These are phyloP conservation scores for Diplogelasinospora grovesii DNA, from an alignment of 495 filamentous ascomycete species.

Conservation along the genomic window DNA sequence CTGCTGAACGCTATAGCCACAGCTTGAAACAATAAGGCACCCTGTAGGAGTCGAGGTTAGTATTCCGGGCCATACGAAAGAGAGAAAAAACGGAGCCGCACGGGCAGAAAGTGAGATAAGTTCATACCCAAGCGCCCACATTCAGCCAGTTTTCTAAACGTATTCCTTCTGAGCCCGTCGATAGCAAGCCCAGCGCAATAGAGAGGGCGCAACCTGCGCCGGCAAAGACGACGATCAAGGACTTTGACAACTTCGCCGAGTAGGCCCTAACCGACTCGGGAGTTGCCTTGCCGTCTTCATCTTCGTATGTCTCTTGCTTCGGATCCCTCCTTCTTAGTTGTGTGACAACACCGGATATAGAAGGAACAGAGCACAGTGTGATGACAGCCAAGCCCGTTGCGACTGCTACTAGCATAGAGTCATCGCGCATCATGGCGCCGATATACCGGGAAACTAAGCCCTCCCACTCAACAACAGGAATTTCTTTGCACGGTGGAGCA, in stretches of 20 bases:
- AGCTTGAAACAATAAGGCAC: conserved; percentile 41
- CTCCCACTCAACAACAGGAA: too few relatives aligned
- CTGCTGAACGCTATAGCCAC: conserved; percentile 34
- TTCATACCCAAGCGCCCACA: conserved; percentile 43
- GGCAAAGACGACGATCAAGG: conserved; percentile 35
- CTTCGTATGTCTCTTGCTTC: conserved; percentile 46
- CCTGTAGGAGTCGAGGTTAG: conserved; percentile 21
- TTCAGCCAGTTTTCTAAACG: conserved; percentile 36
- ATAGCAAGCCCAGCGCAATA: conserved; percentile 35
- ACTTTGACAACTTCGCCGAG: conserved; percentile 44
- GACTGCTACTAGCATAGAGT: conserved; percentile 22
- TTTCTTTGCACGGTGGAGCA: too few relatives aligned
- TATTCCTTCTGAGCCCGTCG: conserved; percentile 22
- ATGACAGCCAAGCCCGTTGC: conserved; percentile 29
- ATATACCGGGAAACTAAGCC: too few relatives aligned
- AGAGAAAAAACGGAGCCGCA: conserved; percentile 11
- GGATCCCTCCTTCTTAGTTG: conserved; percentile 24
- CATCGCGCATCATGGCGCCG: conserved; percentile 27
- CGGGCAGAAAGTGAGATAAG: too few relatives aligned
- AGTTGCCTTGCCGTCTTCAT: conserved; percentile 56
- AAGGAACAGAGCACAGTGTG: conserved; percentile 32
- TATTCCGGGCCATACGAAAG: conserved; percentile 8
- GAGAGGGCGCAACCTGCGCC: conserved; percentile 41
- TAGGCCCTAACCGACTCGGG: conserved; percentile 48
- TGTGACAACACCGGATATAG: conserved; percentile 20